phyloP scores from a whole-genome alignment of 1,284 basidiomycete species.

The Rugosomyces carneus region DNA sequence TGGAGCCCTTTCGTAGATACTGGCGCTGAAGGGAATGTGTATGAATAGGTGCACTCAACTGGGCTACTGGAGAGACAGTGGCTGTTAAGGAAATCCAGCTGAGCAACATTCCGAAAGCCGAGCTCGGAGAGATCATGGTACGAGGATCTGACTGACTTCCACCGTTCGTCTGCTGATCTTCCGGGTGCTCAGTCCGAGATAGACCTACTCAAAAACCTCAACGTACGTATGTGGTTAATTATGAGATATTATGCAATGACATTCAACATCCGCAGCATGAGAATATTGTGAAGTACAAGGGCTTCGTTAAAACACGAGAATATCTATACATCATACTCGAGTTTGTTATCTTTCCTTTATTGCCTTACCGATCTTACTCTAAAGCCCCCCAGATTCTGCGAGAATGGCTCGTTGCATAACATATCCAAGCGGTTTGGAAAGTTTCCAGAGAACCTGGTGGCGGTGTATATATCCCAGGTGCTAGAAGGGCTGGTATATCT shows the following conservation, averaged over 20 bases:
- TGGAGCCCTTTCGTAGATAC: not conserved
- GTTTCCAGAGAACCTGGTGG: constrained; percentile 94
- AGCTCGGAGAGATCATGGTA: constrained; percentile 96
- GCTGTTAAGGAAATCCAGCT: constrained; percentile 94
- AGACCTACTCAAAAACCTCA: constrained; percentile 93
- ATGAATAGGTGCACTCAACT: constrained; percentile 80
- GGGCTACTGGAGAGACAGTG: constrained; percentile 93
- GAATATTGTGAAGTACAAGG: constrained; percentile 99
- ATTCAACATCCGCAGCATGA: constrained; percentile 47
- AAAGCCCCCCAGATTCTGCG: constrained; percentile 71
- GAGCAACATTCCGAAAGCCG: constrained; percentile 87
- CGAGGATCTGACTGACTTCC: constrained; percentile 19
- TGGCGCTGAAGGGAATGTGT: constrained; percentile 1
- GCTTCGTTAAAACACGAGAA: constrained; percentile 92
- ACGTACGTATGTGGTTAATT: constrained; percentile 51
- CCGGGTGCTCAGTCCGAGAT: constrained; percentile 76
- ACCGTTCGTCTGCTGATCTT: constrained; percentile 9
- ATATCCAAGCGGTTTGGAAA: constrained; percentile 97
- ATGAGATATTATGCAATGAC: not conserved
- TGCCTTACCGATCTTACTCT: not conserved
- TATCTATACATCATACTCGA: constrained; percentile 96
- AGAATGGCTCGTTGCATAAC: constrained; percentile 93
- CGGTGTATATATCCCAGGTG: constrained; percentile 88
- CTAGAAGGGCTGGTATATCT: constrained; percentile 12
- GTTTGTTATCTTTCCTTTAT: constrained; percentile 33